phyloP scores from a whole-genome alignment of 345 rosid species.

The Balakata baccata region DNA sequence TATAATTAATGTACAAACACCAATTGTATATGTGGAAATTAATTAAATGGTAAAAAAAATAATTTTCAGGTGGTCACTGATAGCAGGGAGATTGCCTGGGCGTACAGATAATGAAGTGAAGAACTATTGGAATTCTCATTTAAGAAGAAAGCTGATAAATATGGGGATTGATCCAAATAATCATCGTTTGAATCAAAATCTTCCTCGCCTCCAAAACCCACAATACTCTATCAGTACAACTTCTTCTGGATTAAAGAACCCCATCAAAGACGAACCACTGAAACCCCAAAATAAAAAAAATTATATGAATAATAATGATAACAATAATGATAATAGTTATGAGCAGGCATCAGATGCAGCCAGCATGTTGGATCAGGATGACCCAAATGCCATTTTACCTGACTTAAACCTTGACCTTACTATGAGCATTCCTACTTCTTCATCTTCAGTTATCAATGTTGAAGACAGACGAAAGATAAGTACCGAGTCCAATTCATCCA shows the following conservation, averaged over 20 bases:
- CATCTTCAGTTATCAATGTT: background rate
- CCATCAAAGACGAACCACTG: background rate
- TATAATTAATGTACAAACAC: too few species aligned
- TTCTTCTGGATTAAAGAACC: slow-evolving; percentile 16
- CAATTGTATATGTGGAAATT: too few species aligned
- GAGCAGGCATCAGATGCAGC: slow-evolving; percentile 39
- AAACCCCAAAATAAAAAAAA: background rate
- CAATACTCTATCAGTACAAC: slow-evolving; percentile 24
- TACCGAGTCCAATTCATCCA: background rate
- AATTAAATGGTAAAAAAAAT: too few species aligned
- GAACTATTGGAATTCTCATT: slow-evolving; percentile 73
- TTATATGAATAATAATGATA: background rate
- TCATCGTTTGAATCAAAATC: slow-evolving; percentile 42
- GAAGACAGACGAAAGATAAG: slow-evolving; percentile 13
- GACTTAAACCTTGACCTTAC: slow-evolving; percentile 51
- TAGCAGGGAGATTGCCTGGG: slow-evolving; percentile 87
- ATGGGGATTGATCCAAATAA: slow-evolving; percentile 82
- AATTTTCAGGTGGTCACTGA: slow-evolving; percentile 78
- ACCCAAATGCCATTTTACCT: slow-evolving; percentile 26
- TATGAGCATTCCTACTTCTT: slow-evolving; percentile 16
- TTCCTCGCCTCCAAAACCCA: slow-evolving; percentile 23
- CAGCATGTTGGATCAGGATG: slow-evolving; percentile 33
- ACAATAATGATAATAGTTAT: background rate
- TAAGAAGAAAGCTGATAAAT: slow-evolving; percentile 55
- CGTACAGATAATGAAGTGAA: slow-evolving; percentile 72